Conservation (phyloP, 2,329 filamentous ascomycete genomes). For the Ophiocordyceps robertsii region DNA sequence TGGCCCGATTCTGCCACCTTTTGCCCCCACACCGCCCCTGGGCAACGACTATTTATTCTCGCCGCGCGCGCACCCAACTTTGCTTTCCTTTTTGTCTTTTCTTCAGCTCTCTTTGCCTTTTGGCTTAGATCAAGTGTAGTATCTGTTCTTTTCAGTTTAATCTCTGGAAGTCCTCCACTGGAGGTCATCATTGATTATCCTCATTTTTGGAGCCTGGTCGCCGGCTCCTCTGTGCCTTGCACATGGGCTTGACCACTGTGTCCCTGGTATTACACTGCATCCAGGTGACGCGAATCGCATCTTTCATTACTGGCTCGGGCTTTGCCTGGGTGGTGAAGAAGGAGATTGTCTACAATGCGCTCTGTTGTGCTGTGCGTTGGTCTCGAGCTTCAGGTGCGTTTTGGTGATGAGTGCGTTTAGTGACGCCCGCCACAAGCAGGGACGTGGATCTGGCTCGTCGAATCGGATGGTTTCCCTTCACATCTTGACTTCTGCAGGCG, state of each 20-base stretch:
- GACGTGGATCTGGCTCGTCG: no score
- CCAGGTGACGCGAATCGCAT: slow-evolving; percentile 28
- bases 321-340: slow-evolving; percentile 25
- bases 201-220: slow-evolving; percentile 36
- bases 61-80: no score
- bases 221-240: slow-evolving; percentile 26
- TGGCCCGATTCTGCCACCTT: no score
- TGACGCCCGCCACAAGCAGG: no score
- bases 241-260: slow-evolving; percentile 25
- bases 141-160: slow-evolving; percentile 98
- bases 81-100: slow-evolving; percentile 14
- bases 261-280: slow-evolving; percentile 33
- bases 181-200: slow-evolving; percentile 67
- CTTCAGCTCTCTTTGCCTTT: slow-evolving; percentile 35
- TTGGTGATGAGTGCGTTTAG: no score
- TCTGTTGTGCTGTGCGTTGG: no score
- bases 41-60: no score
- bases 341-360: slow-evolving; percentile 22
- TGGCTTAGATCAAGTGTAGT: slow-evolving; percentile 90
- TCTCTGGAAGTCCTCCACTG: slow-evolving; percentile 71
- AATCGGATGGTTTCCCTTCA: no score
- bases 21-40: no score
- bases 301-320: slow-evolving; percentile 25
- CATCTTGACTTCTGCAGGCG: no score
- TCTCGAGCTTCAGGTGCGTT: no score